Conservation (phyloP, 1,139 yeast genomes). For the Citeromyces siamensis region DNA sequence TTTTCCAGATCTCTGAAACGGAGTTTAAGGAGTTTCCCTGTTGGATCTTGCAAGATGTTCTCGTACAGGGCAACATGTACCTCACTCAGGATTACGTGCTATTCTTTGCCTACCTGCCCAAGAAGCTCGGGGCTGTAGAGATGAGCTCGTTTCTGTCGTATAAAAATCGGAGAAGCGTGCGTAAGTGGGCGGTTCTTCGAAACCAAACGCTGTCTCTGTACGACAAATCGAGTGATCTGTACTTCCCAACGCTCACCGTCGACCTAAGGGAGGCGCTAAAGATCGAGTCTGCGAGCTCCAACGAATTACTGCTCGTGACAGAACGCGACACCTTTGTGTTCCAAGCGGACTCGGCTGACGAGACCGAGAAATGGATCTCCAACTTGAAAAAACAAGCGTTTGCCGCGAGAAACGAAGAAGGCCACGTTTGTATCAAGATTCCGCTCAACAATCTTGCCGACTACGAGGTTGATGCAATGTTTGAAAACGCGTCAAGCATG, state of each 20-base stretch:
- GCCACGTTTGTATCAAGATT: conserved; percentile 64
- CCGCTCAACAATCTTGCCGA: conserved; percentile 64
- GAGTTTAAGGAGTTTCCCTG: conserved; percentile 41
- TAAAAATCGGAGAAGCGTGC: conserved; percentile 18
- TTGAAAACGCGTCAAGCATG: conserved; percentile 26
- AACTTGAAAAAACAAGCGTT: conserved; percentile 66
- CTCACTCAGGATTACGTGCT: conserved; percentile 53
- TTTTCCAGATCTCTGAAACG: not conserved
- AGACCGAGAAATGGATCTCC: conserved; percentile 77
- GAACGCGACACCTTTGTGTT: conserved; percentile 50
- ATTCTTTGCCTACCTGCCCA: conserved; percentile 78
- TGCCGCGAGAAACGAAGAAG: conserved; percentile 55
- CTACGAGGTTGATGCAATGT: conserved; percentile 36
- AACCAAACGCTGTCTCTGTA: conserved; percentile 62
- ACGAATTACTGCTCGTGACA: conserved; percentile 34
- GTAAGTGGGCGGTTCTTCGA: conserved; percentile 73
- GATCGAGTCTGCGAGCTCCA: conserved; percentile 29
- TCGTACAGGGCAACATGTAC: conserved; percentile 77
- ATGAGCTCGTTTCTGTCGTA: conserved; percentile 32
- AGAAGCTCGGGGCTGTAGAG: conserved; percentile 35
- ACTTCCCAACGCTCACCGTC: conserved; percentile 70
- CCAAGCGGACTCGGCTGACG: conserved; percentile 56
- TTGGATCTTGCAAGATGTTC: conserved; percentile 75
- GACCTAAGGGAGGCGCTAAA: conserved; percentile 54
- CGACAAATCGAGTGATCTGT: conserved; percentile 60